A percentile compares a stretch with the other conserved stretches of the same genome.
Conservation (phyloP, 305 asterid genomes). For the Striga hermonthica region DNA sequence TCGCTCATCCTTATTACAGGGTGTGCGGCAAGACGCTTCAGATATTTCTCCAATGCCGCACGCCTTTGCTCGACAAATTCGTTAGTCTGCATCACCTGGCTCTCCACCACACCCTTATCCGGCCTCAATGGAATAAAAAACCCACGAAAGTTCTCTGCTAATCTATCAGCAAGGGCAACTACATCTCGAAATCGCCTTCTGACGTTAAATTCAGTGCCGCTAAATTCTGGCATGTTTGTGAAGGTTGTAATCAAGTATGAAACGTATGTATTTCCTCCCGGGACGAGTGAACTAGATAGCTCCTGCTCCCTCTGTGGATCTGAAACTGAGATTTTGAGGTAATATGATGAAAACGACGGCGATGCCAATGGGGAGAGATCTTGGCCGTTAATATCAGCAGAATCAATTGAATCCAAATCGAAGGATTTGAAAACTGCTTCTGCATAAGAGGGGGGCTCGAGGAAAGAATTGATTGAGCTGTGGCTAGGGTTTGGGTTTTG, state of each 20-base stretch:
- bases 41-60: constrained; percentile 74
- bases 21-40: constrained; percentile 68
- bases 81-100: constrained; percentile 85
- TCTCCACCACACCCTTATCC: constrained; percentile 93
- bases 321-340: constrained; percentile 59
- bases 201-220: constrained; percentile 68
- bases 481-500: constrained; percentile 46
- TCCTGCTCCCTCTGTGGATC: constrained; percentile 88
- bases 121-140: constrained; percentile 82
- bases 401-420: constrained; percentile 49
- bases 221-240: constrained; percentile 61
- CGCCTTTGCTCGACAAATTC: constrained; percentile 94
- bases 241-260: constrained; percentile 78
- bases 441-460: constrained; percentile 96
- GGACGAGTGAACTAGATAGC: constrained; percentile 61
- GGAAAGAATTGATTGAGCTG: constrained; percentile 58
- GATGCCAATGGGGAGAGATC: constrained; percentile 50
- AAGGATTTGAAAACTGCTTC: constrained; percentile 89
- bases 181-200: constrained; percentile 88
- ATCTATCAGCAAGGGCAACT: constrained; percentile 69
- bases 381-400: constrained; percentile 43
- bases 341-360: constrained; percentile 46
- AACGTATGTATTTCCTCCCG: constrained; percentile 57
- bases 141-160: constrained; percentile 74
- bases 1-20: constrained; percentile 66